Base-by-base conservation (phyloP, 192 early-diverging fungal genomes). In the Allomyces arbusculus region DNA sequence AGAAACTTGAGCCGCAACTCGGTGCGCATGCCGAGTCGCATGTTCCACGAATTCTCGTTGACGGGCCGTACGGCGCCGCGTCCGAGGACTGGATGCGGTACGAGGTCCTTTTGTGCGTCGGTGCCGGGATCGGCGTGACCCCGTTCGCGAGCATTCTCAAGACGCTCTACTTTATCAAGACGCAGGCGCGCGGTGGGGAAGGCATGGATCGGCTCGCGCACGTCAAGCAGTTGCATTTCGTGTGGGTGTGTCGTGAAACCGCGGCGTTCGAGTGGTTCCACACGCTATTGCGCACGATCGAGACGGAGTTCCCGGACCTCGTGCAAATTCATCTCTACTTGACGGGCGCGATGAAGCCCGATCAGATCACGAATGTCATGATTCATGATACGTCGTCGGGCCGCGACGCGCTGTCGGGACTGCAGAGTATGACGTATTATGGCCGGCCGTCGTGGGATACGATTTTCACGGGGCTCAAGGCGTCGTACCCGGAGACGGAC, bases 11-110 rank as follows among this genome's bases (percentile, higher is more conserved):
- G 20, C 50, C 50, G 50, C 50, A 58, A 10, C 50, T 58, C 9
- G 50, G 50, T 14, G 20, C 12, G 50, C 16, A 16, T 0, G 50
- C 50, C 9, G 50, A 58, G 12, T 3, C 50, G 2, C 50, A 16
- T 6, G 20, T 25, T 5, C 88, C 88, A 45, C 63, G 24, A 19
- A 76, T 92, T 68, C 69, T 71, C 68, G 70, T 90, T 28, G 90
- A 92, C 69, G 90, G 90, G 16, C 86, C 90, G 12, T 92, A 82
- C 75, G 88, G 90, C 24, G 86, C 88, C 9, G 83, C 87, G 26
- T 82, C 84, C 19, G 84, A 89, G 71, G 84, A 89, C 73, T 80
- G 87, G 64, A 87, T 86, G 73, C 75, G 83, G 69, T 85, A 86
- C 67, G 79, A 87, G 71, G 76, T 81, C 68, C 75, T 80, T 0